Base-by-base conservation (phyloP, 2,329 filamentous ascomycete species). In the Talaromyces sp. region DNA sequence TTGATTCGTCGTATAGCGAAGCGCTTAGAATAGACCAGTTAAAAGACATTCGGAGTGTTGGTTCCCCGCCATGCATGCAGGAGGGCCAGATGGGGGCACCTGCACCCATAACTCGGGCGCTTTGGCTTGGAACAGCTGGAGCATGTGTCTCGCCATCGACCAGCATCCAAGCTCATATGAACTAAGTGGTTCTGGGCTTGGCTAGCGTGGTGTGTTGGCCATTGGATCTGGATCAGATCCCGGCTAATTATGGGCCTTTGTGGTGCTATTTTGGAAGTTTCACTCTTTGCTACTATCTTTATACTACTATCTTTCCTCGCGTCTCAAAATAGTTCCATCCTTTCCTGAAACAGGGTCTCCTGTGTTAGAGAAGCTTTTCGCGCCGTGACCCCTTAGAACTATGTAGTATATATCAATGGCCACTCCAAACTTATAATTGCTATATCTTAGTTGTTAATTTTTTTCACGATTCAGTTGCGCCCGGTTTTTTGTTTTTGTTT, bases 261-360 rank as follows among this genome's bases (percentile, higher is more conserved):
- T 30, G 13, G 16, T 42, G 30, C 29, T 52, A 61, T 60, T 64
- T 63, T 61, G 54, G 57, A 64, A 62, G 57, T 60, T 51, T 49
- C 14, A 33, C 45, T 48, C 49, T 56, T 57, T 59, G 47, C 44
- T 58, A 52, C 59, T 62, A 62, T 62, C 55, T 62, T 62, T 57
- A 49, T 44, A 27, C 33, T 44, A 27, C 33, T 55, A 16, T 36
- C 22, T 30, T 30, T 41, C 24, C 19, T 24, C 4, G 19, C 40
- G 47, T 47, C 57, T 55, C 51, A 55, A 56, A 56, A 58, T 58
- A 60, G 54, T 54, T 46, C 43, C n/a, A 19, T 24, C 6, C n/a
- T 13, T 24, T 48, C 47, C 35, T 61, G 59, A 62, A 59, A 62
- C 61, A 51, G 41, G 55, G 57, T 57, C 52, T 9, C 51, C 24